phyloP scores from a whole-genome alignment of 768 basidiomycete genomes.

The Lactarius hengduanensis region DNA sequence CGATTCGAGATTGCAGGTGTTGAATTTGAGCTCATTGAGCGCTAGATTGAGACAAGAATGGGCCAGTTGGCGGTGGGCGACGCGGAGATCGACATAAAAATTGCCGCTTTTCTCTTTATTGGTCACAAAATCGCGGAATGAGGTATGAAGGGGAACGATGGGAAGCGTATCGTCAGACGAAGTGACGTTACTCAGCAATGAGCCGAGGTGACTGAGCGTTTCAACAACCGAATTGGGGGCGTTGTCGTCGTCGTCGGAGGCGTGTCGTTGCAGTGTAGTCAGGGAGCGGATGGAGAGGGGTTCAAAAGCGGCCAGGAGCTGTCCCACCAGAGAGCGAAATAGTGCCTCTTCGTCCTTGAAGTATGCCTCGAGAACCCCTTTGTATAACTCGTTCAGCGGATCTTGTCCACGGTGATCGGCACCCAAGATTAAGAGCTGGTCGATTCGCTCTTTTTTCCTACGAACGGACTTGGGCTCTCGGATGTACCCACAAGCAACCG shows the following conservation, averaged over 20 bases:
- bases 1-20: slow-evolving; percentile 6
- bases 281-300: slow-evolving; percentile 7
- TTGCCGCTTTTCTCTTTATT: background rate
- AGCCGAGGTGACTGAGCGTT: background rate
- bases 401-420: background rate
- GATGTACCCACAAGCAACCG: slow-evolving; percentile 1
- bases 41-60: background rate
- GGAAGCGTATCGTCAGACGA: background rate
- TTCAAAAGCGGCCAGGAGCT: slow-evolving; percentile 2
- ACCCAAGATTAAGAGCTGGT: background rate
- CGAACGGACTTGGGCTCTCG: background rate
- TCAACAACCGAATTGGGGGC: background rate
- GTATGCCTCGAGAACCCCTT: background rate
- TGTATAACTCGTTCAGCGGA: background rate
- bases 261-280: background rate
- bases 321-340: slow-evolving; percentile 5
- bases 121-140: slow-evolving; percentile 1
- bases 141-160: background rate
- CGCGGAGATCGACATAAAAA: background rate
- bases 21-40: background rate
- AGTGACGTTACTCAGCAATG: slow-evolving; percentile 7
- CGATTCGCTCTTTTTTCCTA: background rate
- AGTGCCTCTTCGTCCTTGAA: background rate
- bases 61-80: background rate
- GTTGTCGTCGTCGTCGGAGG: background rate